A percentile compares a stretch with the other conserved stretches of the same genome.
These are phyloP conservation scores for Oryza australiensis DNA, from an alignment of 176 grass and related monocot species.

Conservation along the genomic window DNA sequence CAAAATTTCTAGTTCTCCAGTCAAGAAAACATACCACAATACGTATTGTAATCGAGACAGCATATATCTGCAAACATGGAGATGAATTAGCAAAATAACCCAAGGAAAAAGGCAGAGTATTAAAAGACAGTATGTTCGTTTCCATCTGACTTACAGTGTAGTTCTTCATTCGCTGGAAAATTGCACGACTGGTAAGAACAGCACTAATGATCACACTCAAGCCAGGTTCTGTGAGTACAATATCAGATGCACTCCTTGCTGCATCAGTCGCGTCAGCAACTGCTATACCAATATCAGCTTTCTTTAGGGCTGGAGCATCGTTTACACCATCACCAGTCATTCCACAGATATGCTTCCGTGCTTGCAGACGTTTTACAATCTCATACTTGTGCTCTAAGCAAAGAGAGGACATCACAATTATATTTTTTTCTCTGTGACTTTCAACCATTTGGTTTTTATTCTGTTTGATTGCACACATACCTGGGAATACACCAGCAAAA, in stretches of 20 bases:
- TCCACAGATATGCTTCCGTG: constrained; percentile 30
- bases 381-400: constrained; percentile 37
- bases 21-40: constrained; percentile 48
- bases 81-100: not conserved
- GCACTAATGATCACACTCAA: constrained; percentile 40
- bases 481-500: constrained; percentile 42
- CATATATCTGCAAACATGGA: constrained; percentile 46
- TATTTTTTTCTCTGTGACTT: not conserved
- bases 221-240: constrained; percentile 36
- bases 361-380: constrained; percentile 35
- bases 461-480: constrained; percentile 12
- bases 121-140: not conserved
- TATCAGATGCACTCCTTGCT: constrained; percentile 38
- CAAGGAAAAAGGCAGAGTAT: not conserved
- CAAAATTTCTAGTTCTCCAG: not conserved
- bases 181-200: constrained; percentile 30
- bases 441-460: not conserved
- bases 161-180: constrained; percentile 44
- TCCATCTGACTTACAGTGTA: constrained; percentile 31
- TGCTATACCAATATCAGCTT: constrained; percentile 40
- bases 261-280: constrained; percentile 42
- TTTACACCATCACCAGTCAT: constrained; percentile 47
- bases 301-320: constrained; percentile 37
- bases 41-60: constrained; percentile 57
- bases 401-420: not conserved